These are phyloP conservation scores for Rhododendron molle DNA, from an alignment of 148 eudicot genomes.

Conservation along the genomic window DNA sequence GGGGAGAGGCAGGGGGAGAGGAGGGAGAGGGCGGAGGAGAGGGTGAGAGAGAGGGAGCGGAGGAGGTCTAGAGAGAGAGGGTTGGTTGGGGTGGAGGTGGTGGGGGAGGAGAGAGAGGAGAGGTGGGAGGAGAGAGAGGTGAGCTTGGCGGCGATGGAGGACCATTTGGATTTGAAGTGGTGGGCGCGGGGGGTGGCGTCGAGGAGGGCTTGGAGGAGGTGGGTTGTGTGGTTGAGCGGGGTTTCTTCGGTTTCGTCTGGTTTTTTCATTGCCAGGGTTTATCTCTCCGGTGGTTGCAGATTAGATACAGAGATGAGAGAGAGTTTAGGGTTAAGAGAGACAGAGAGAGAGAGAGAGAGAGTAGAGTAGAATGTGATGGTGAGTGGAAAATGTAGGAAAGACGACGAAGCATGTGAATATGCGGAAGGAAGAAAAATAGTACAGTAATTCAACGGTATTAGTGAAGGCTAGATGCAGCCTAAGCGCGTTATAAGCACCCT, in stretches of 20 bases:
- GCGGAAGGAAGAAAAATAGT: neutral
- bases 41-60: constrained; percentile 38
- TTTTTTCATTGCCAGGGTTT: constrained; percentile 32
- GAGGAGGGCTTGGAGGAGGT: constrained; percentile 33
- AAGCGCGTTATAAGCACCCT: neutral
- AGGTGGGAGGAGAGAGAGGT: constrained; percentile 40
- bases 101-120: constrained; percentile 24
- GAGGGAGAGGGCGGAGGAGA: constrained; percentile 43
- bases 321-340: neutral
- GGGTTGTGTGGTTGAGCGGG: constrained; percentile 12
- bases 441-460: neutral
- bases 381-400: neutral
- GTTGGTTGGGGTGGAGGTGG: constrained; percentile 11
- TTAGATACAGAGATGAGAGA: neutral
- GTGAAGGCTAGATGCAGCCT: neutral
- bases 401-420: neutral
- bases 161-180: constrained; percentile 65
- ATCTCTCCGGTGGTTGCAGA: neutral
- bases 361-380: neutral
- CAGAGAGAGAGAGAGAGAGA: neutral
- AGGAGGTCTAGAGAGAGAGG: constrained; percentile 44
- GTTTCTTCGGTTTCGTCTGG: constrained; percentile 4
- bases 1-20: constrained; percentile 33
- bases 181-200: constrained; percentile 36
- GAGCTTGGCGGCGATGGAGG: constrained; percentile 54